A percentile compares a stretch with the other conserved stretches of the same genome.
phyloP scores from a whole-genome alignment of 495 filamentous ascomycete species.

The Parachaetomium inaequale region DNA sequence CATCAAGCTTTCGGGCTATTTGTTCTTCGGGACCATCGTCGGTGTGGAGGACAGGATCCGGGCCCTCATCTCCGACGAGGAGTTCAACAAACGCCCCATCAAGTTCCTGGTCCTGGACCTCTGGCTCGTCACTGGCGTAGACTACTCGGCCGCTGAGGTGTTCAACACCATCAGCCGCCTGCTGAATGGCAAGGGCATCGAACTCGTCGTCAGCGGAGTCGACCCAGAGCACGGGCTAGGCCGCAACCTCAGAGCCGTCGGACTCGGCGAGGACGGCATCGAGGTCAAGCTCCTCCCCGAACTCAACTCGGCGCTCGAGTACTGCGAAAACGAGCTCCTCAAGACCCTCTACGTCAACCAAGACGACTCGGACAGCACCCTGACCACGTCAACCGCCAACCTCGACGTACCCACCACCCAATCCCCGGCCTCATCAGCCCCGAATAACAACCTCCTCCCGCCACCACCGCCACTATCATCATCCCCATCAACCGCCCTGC shows the following conservation, averaged over 20 bases:
- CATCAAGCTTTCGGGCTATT: slow-evolving; percentile 83
- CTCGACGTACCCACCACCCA: slow-evolving; percentile 53
- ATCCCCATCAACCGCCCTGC: slow-evolving; percentile 40
- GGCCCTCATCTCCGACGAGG: slow-evolving; percentile 73
- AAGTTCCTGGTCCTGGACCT: slow-evolving; percentile 89
- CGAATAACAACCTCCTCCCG: no score
- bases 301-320: slow-evolving; percentile 87
- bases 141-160: slow-evolving; percentile 92
- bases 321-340: slow-evolving; percentile 91
- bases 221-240: slow-evolving; percentile 69
- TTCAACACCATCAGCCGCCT: slow-evolving; percentile 89
- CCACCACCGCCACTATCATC: no score
- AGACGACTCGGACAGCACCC: slow-evolving; percentile 37
- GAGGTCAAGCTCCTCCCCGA: slow-evolving; percentile 77
- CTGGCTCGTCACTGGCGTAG: slow-evolving; percentile 81
- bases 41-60: slow-evolving; percentile 85
- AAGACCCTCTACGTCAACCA: slow-evolving; percentile 71
- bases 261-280: slow-evolving; percentile 63
- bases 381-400: slow-evolving; percentile 38
- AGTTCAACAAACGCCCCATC: slow-evolving; percentile 72
- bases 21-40: slow-evolving; percentile 97
- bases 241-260: slow-evolving; percentile 72
- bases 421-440: slow-evolving; percentile 10
- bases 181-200: slow-evolving; percentile 65
- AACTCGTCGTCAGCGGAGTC: slow-evolving; percentile 77